These are phyloP conservation scores for Salinomyces thailandicus DNA, from an alignment of 2,329 filamentous ascomycete genomes.

Conservation along the genomic window DNA sequence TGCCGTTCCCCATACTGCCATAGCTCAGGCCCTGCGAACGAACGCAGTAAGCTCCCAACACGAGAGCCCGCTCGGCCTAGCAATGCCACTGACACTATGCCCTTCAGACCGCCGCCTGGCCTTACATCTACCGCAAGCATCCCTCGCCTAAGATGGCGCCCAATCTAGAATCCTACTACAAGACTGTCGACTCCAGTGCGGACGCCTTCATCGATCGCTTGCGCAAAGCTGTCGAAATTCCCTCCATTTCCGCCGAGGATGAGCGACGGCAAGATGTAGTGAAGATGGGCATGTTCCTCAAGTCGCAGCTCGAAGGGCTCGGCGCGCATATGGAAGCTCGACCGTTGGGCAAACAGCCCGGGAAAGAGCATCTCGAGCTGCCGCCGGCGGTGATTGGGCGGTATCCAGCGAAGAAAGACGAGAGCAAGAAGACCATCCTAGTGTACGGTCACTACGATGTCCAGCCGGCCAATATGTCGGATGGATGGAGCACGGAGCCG, in stretches of 20 bases:
- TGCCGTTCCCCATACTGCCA: too few relatives aligned
- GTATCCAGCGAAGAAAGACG: conserved; percentile 67
- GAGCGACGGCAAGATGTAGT: conserved; percentile 83
- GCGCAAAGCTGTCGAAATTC: conserved; percentile 86
- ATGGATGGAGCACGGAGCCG: conserved; percentile 92
- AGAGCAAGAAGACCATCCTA: conserved; percentile 86
- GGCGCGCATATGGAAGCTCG: conserved; percentile 83
- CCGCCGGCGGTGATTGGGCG: conserved; percentile 86
- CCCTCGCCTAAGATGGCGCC: conserved; percentile 59
- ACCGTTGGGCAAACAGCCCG: conserved; percentile 80
- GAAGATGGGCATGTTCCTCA: conserved; percentile 90
- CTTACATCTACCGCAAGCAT: conserved; percentile 34
- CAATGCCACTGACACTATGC: too few relatives aligned
- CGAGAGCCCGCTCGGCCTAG: too few relatives aligned
- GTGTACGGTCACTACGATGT: conserved; percentile 99
- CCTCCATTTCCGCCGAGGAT: conserved; percentile 87
- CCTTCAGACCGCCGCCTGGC: conserved; percentile 27
- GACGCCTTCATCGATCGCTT: conserved; percentile 82
- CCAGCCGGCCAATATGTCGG: conserved; percentile 83
- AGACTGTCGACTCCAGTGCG: conserved; percentile 73
- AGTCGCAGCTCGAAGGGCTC: conserved; percentile 66
- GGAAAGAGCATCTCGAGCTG: conserved; percentile 79
- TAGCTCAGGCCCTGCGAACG: too few relatives aligned
- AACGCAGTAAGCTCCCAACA: too few relatives aligned
- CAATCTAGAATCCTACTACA: conserved; percentile 83